These are phyloP conservation scores for Ogataea nitratoaversa DNA, from an alignment of 805 yeast species.

Conservation along the genomic window DNA sequence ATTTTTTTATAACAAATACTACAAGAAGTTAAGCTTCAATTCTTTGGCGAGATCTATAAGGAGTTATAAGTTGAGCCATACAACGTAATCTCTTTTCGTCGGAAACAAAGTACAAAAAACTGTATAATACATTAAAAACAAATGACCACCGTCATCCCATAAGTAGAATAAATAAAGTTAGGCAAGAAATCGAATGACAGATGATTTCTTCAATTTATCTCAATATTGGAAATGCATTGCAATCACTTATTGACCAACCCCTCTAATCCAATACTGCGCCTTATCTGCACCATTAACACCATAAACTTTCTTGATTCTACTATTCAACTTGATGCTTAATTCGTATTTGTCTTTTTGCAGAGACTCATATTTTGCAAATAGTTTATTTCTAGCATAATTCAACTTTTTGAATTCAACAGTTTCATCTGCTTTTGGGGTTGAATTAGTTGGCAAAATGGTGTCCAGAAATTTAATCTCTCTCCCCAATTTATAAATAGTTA, in stretches of 20 bases:
- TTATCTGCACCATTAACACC: slow-evolving; percentile 32
- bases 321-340: slow-evolving; percentile 26
- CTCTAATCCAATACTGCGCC: slow-evolving; percentile 56
- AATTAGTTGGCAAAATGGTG: slow-evolving; percentile 21
- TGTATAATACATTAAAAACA: no score
- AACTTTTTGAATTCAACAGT: slow-evolving; percentile 25
- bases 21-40: no score
- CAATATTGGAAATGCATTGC: background rate
- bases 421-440: slow-evolving; percentile 13
- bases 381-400: slow-evolving; percentile 25
- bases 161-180: no score
- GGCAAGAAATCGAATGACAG: no score
- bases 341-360: slow-evolving; percentile 28
- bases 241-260: slow-evolving; percentile 24
- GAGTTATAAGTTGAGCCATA: no score
- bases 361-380: slow-evolving; percentile 25
- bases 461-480: slow-evolving; percentile 29
- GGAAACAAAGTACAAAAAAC: no score
- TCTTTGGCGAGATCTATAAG: no score
- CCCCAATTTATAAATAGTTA: slow-evolving; percentile 25
- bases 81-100: no score
- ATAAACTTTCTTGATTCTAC: slow-evolving; percentile 23
- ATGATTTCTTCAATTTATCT: no score
- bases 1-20: no score
- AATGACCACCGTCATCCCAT: no score